These are phyloP conservation scores for Sarocladiaceae sp. DNA, from an alignment of 2,329 filamentous ascomycete species.

Conservation along the genomic window DNA sequence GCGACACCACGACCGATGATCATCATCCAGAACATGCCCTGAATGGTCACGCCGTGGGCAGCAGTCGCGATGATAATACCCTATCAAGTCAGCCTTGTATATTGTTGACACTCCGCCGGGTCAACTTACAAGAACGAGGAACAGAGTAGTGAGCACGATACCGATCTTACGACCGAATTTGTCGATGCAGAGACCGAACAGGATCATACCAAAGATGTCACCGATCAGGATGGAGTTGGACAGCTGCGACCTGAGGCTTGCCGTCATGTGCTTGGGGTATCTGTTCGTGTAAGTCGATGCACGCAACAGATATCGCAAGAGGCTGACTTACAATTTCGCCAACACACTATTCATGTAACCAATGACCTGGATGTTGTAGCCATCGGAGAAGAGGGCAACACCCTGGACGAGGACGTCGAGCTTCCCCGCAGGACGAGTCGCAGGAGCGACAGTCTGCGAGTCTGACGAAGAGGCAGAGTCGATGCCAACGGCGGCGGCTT, in stretches of 20 bases:
- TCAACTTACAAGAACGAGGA: slow-evolving; percentile 32
- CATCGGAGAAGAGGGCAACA: slow-evolving; percentile 27
- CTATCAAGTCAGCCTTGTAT: neutral
- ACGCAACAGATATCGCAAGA: neutral
- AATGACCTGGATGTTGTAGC: slow-evolving; percentile 30
- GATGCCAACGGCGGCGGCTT: neutral
- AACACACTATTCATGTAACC: slow-evolving; percentile 28
- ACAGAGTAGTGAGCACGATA: slow-evolving; percentile 39
- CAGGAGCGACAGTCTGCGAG: neutral
- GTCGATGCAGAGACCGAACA: slow-evolving; percentile 39
- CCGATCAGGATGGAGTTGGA: slow-evolving; percentile 36
- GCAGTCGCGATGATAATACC: slow-evolving; percentile 41
- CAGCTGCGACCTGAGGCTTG: slow-evolving; percentile 29
- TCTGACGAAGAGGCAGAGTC: neutral
- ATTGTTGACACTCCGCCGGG: neutral
- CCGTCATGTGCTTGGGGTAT: slow-evolving; percentile 26
- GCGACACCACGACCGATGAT: slow-evolving; percentile 42
- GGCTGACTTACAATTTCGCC: slow-evolving; percentile 20
- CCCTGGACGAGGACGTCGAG: slow-evolving; percentile 22
- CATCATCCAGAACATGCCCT: slow-evolving; percentile 48
- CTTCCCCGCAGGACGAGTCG: neutral
- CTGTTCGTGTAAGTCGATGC: neutral
- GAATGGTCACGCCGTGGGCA: slow-evolving; percentile 33
- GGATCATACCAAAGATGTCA: slow-evolving; percentile 36
- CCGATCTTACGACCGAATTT: slow-evolving; percentile 40